Base-by-base conservation (phyloP, 148 eudicot genomes). In the Nepenthes mirabilis region DNA sequence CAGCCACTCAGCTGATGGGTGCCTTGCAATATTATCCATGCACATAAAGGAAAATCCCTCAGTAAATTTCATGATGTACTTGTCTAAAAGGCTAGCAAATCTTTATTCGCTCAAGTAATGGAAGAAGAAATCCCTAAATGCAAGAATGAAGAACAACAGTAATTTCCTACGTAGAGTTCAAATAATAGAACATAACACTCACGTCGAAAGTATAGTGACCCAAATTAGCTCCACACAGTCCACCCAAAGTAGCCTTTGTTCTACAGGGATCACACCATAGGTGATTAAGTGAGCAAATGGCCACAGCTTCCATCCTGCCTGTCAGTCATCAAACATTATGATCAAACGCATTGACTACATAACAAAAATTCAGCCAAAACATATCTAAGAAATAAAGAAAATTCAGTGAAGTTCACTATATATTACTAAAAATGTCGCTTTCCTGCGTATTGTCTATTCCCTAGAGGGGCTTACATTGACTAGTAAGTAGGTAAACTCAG, bases 221-320 rank as follows among this genome's bases (percentile, higher is more conserved):
- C 87, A 82, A 40, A 82, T 68, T 58, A 82, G 81, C 67, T 82
- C 87, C 35, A 82, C 84, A 5, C 80, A 79, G 37, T 82, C 87
- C 50, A 82, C 87, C 83, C 84, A 82, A 51, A 82, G 82, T 48
- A 82, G 87, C 56, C 87, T 77, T 70, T 82, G 87, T 72, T 82
- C 87, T 1, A 82, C 58, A 37, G 87, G 87, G 55, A 82, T 63
- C 65, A 82, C 77, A 4, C 87, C 87, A 54, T 82, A 82, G 9
- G 87, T 82, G 57, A 82, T 72, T 35, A 82, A 12, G 64, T 82
- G 87, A 56, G 87, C 87, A 65, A 82, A 82, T 35, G 87, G 87
- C 87, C 87, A 82, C 11, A 82, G 84, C 57, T 82, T 82, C 86
- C 86, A 81, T 40, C 86, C 86, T 43, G 86, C 86, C 86, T 81